Evolutionary conservation across 805 yeast species (phyloP), one percentile per base, ranked within the genome.

Genomic region (Candida maesae): DNA sequence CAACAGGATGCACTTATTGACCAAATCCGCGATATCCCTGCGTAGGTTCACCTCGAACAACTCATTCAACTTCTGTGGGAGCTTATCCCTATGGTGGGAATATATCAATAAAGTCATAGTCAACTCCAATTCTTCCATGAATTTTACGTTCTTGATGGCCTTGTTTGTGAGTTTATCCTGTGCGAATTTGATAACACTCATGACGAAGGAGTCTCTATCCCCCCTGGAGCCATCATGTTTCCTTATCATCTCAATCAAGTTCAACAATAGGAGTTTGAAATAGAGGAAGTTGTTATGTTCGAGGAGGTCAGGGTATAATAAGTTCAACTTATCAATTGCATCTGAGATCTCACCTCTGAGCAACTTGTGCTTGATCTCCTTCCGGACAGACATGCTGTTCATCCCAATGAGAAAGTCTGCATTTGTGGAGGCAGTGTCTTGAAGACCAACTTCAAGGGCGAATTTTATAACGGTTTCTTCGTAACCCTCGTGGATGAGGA

Each of bases 41-140:
- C 95, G 67, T 48, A 83, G 59, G 28, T 79, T 70, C 31, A 81
- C 61, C 46, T 83, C 78, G 57, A 84, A 69, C 30, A 86, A 62
- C 17, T 66, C 66, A 33, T 73, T 65, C 47, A 87, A 63, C 46
- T 75, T 76, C 21, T 63, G 63, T 0, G 88, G 89, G 25, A 81
- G 56, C 39, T 45, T 32, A 30, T 56, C 52, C 12, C 42, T 38
- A 20, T 45, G 56, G 16, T 58, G 56, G 1, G 77, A 72, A 46
- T 72, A 73, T 28, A 78, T 77, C 27, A 89, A 64, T 45, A 89
- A 67, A 17, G 95, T 87, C 93, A 89, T 85, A 3, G 95, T 80
- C 33, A 81, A 67, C 57, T 90, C 96, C 46, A 89, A 64, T 49
- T 86, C 91, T 40, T 76, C 74, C 61, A 88, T 70, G 45, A 83